Conservation (phyloP, 768 basidiomycete genomes). For the Mycena alexandri region DNA sequence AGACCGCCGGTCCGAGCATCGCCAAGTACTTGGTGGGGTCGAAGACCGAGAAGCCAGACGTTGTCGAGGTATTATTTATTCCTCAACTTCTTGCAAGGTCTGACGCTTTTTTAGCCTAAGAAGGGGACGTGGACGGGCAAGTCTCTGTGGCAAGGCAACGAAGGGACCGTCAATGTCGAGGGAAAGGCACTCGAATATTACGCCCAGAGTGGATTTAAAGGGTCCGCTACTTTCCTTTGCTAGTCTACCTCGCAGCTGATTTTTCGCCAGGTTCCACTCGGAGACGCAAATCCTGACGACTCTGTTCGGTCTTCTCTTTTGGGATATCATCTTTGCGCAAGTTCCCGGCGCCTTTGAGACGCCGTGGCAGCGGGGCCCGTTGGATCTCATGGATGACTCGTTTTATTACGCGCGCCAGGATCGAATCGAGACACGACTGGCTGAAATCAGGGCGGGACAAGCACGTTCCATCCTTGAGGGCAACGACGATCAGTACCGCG, state of each 20-base stretch:
- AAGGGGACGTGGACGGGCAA: conserved; percentile 62
- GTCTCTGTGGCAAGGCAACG: conserved; percentile 79
- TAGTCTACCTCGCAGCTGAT: background rate
- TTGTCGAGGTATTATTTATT: conserved; percentile 19
- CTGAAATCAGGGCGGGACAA: conserved; percentile 67
- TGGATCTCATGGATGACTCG: conserved; percentile 90
- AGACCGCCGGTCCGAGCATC: conserved; percentile 37
- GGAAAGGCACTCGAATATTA: conserved; percentile 86
- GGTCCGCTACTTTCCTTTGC: conserved; percentile 60
- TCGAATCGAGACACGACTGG: conserved; percentile 74
- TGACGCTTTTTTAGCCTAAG: conserved; percentile 29
- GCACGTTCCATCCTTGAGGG: conserved; percentile 68
- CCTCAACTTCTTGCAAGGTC: background rate
- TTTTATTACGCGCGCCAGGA: conserved; percentile 83
- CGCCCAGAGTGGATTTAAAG: conserved; percentile 82
- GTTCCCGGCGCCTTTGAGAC: conserved; percentile 96
- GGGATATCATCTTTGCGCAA: conserved; percentile 87
- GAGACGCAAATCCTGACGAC: conserved; percentile 87
- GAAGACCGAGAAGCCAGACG: background rate
- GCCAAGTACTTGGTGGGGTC: conserved; percentile 17
- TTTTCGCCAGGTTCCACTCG: conserved; percentile 77
- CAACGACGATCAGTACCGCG: conserved; percentile 77
- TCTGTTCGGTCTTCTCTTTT: conserved; percentile 89
- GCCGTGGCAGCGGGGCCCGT: conserved; percentile 86
- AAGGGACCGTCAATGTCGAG: conserved; percentile 84